phyloP scores from a whole-genome alignment of 2,329 filamentous ascomycete genomes.

The Orbilia oligospora region DNA sequence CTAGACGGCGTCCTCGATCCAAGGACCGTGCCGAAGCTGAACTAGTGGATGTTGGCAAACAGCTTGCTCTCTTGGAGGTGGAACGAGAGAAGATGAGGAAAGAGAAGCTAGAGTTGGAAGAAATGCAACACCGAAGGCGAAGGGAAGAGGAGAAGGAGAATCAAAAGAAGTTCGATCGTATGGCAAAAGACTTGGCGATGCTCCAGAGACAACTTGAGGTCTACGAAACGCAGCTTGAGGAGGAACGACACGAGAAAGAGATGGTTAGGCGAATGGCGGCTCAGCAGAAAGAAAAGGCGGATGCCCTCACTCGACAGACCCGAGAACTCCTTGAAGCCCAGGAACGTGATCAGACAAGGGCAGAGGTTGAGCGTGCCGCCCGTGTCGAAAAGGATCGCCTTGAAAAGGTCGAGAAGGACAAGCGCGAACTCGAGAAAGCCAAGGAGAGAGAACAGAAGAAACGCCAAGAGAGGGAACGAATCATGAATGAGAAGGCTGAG shows the following conservation, averaged over 20 bases:
- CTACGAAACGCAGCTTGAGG: constrained; percentile 22
- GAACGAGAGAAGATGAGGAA: constrained; percentile 55
- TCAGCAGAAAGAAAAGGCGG: constrained; percentile 53
- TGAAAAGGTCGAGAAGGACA: constrained; percentile 40
- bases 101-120: constrained; percentile 56
- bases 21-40: constrained; percentile 59
- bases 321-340: constrained; percentile 54
- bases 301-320: constrained; percentile 46
- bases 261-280: constrained; percentile 51
- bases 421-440: constrained; percentile 50
- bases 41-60: constrained; percentile 55
- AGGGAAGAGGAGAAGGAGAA: constrained; percentile 54
- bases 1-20: constrained; percentile 49
- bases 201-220: constrained; percentile 50
- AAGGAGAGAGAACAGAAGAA: constrained; percentile 57
- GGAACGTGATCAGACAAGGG: constrained; percentile 58
- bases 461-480: constrained; percentile 45
- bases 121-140: constrained; percentile 43
- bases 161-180: constrained; percentile 58
- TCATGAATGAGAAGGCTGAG: constrained; percentile 56
- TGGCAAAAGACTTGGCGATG: constrained; percentile 49
- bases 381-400: constrained; percentile 55
- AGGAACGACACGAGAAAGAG: constrained; percentile 55
- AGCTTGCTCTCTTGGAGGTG: constrained; percentile 57
- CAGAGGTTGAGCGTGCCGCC: constrained; percentile 55